Base-by-base conservation (phyloP, 352 stramenopile species). In the Pythium scleroteichum region DNA sequence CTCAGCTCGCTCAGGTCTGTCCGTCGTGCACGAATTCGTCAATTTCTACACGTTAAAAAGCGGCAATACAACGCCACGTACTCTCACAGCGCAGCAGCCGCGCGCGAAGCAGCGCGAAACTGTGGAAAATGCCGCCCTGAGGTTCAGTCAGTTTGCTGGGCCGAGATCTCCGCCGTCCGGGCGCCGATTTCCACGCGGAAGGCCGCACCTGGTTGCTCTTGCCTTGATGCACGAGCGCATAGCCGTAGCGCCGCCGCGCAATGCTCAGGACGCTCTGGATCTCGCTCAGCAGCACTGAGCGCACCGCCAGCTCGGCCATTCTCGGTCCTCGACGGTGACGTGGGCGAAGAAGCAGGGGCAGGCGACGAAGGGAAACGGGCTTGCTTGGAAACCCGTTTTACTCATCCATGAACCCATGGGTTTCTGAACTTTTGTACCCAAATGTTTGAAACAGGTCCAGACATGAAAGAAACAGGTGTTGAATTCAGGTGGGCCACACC, bases 221-320 rank as follows among this genome's bases (percentile, higher is more conserved):
- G 14, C 29, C 9, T 38, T 59, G 16, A 53, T 62, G 50, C 22
- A 60, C 48, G 23, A 91, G 57, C 3, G 79, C 55, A 56, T 79
- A 89, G 2, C 82, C 82, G 67, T 85, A 75, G 39, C 73, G 76
- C 24, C 77, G 70, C 20, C 82, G 53, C 16, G 76, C 82, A 33
- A 91, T 65, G 58, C 79, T 85, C 66, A 89, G 32, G 33, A 89
- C 78, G 72, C 72, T 75, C 74, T 91, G 82, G 56, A 91, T 82
- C 64, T 88, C 82, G 72, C 82, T 81, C 63, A 91, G 68, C 46
- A 91, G 66, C 66, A 86, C 74, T 17, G 71, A 72, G 38, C 81
- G 79, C 47, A 67, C 67, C 42, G 64, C 65, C 12, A 66, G 33
- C 20, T 62, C 45, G 40, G 33, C 35, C 42, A 61, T 61, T 8